Conservation (phyloP, 192 early-diverging fungal genomes). For the Phycomyces blakesleeanus region DNA sequence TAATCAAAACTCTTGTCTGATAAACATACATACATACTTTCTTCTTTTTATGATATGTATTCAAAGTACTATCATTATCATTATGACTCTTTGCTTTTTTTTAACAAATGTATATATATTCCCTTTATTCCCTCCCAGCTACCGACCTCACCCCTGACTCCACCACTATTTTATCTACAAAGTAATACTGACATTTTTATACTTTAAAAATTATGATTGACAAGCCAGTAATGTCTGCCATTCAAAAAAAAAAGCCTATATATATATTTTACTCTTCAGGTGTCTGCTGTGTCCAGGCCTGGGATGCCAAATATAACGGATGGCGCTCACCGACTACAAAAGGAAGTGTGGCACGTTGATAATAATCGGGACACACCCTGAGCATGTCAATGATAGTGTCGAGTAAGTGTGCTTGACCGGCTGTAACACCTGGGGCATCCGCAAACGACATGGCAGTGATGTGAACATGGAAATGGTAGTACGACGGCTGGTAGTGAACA, state of each 20-base stretch:
- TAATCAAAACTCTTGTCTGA: too few species aligned
- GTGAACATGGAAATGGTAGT: slow-evolving; percentile 82
- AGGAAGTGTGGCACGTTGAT: slow-evolving; percentile 55
- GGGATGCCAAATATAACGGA: slow-evolving; percentile 14
- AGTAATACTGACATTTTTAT: too few species aligned
- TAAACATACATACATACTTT: too few species aligned
- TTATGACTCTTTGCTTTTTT: too few species aligned
- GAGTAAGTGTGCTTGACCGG: slow-evolving; percentile 67
- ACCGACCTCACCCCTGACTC: too few species aligned
- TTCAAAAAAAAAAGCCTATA: neutral
- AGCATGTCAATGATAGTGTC: slow-evolving; percentile 56
- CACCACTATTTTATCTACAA: too few species aligned
- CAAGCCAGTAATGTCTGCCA: too few species aligned
- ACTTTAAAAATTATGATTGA: too few species aligned
- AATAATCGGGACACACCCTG: slow-evolving; percentile 47
- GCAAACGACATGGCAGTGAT: slow-evolving; percentile 62
- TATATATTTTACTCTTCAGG: neutral
- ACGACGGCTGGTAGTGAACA: slow-evolving; percentile 79
- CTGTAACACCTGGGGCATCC: slow-evolving; percentile 49
- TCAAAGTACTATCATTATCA: too few species aligned
- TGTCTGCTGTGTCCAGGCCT: neutral
- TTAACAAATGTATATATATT: too few species aligned
- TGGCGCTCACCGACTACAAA: slow-evolving; percentile 55
- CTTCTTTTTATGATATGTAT: too few species aligned
- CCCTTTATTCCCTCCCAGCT: too few species aligned